Base-by-base conservation (phyloP, 305 asterid species). In the Rubia tinctorum region DNA sequence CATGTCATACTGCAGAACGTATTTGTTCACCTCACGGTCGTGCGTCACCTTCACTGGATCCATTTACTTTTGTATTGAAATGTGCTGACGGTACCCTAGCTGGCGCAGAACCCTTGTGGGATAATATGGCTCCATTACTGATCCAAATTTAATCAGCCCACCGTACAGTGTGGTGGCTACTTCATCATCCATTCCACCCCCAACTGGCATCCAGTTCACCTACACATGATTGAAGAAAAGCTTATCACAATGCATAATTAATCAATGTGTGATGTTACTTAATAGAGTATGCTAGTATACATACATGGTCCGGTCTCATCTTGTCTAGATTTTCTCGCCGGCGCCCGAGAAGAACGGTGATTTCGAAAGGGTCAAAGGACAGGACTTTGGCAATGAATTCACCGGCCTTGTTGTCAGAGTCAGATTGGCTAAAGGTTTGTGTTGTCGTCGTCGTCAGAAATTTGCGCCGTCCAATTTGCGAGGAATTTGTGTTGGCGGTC, bases 121-220 rank as follows among this genome's bases (percentile, higher is more conserved):
- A 55, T 55, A 18, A 18, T 55, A 55, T 15, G 60, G 25, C 60
- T 55, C 60, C 25, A 55, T 55, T 1, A 55, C 25, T 8, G 60
- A 55, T 7, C 60, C 60, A 55, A 18, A 55, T 55, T 25, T 55
- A 8, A 55, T 55, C 5, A 55, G 60, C 8, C 60, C 60, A 9
- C 25, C 60, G 60, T 55, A 55, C 25, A 55, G 20, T 7, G 60
- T 55, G 25, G 60, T 55, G 23, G 60, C 25, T 7, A 55, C 60
- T n/a, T 55, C 25, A 7, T 55, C 60, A 55, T 55, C 60, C 60
- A 55, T 55, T 18, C 60, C 60, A 18, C 60, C 10, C 23, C 60
- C 60, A 55, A 55, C n/a, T n/a, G 60, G 60, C 60, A 55, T 55
- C 60, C 60, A 55, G 10, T 55, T 55, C 60, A 55, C 60, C 60